Base-by-base conservation (phyloP, 2,329 filamentous ascomycete species). In the Aspergillus felis region DNA sequence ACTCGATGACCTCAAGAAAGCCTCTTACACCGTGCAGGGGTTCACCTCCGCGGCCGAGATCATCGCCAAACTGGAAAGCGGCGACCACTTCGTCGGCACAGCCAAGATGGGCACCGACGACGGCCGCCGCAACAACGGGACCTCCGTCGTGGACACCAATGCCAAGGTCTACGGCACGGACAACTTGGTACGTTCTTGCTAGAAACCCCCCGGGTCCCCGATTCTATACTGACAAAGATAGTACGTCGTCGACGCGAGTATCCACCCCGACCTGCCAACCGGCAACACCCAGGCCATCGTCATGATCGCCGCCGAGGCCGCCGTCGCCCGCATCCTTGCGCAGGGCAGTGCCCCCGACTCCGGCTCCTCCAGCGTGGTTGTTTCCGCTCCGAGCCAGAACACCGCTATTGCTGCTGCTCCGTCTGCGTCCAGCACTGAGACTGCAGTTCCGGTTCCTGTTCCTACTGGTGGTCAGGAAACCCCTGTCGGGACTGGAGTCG, bases 221-320 rank as follows among this genome's bases (percentile, higher is more conserved):
- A 25, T 25, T 25, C 25, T 25, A 25, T 12, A 41, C 47, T 59
- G 35, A 56, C 7, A 48, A 4, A 7, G 9, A 6, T 44, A 65
- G 48, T 88, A 86, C 65, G 82, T 89, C 14, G 84, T 89, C 3
- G 87, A 90, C 65, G 87, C 83, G 0, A 83, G 82, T 59, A 86
- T 90, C 66, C 87, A 89, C 75, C 87, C 87, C 0, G 87, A 87
- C 60, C 82, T 88, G 65, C 79, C 85, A 3, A 85, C 85, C 1
- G 84, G 85, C 5, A 90, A 90, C 74, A 87, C 87, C 1, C 82
- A 84, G 49, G 82, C 85, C 1, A 81, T 84, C 35, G 83, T 89
- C 63, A 84, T 88, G 67, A 79, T 85, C 41, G 84, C 80, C 12
- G 82, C 85, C 10, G 86, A 89, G 75, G 79, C 80, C 51, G 85